Conservation (phyloP, 768 basidiomycete genomes). For the Lyophyllum atratum region DNA sequence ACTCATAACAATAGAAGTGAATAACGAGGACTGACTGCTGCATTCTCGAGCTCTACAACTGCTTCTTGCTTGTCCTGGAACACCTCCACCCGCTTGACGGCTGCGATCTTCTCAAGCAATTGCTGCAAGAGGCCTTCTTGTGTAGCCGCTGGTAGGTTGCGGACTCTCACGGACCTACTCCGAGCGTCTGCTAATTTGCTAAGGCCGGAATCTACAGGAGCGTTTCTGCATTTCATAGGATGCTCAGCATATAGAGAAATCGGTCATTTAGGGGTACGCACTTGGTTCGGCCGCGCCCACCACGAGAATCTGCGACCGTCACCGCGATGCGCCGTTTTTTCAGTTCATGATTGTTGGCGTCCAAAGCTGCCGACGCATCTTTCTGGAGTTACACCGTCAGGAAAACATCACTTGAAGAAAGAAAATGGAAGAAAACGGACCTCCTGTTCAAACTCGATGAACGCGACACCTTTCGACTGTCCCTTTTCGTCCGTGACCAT, state of each 20-base stretch:
- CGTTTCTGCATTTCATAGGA: constrained; percentile 31
- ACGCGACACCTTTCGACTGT: constrained; percentile 82
- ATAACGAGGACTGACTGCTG: constrained; percentile 49
- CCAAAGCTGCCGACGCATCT: constrained; percentile 69
- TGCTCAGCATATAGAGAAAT: not conserved
- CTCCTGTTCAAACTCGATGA: constrained; percentile 87
- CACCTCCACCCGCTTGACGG: constrained; percentile 74
- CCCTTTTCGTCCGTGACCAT: constrained; percentile 74
- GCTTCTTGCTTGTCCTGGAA: constrained; percentile 63
- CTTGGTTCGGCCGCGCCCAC: constrained; percentile 54
- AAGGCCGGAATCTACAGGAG: constrained; percentile 55
- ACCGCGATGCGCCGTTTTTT: constrained; percentile 91
- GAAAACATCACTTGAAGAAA: not conserved
- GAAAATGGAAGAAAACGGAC: constrained; percentile 34
- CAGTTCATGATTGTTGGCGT: constrained; percentile 84
- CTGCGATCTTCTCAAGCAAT: constrained; percentile 73
- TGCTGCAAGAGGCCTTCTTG: constrained; percentile 95
- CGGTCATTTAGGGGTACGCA: constrained; percentile 25
- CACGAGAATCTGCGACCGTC: constrained; percentile 78
- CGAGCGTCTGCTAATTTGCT: constrained; percentile 57
- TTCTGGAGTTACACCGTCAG: constrained; percentile 40
- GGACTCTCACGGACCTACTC: constrained; percentile 75
- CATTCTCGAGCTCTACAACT: constrained; percentile 63
- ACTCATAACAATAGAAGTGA: not conserved
- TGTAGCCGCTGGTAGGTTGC: constrained; percentile 70